Base-by-base conservation (phyloP, 2,329 filamentous ascomycete species). In the Fusarium secorum region DNA sequence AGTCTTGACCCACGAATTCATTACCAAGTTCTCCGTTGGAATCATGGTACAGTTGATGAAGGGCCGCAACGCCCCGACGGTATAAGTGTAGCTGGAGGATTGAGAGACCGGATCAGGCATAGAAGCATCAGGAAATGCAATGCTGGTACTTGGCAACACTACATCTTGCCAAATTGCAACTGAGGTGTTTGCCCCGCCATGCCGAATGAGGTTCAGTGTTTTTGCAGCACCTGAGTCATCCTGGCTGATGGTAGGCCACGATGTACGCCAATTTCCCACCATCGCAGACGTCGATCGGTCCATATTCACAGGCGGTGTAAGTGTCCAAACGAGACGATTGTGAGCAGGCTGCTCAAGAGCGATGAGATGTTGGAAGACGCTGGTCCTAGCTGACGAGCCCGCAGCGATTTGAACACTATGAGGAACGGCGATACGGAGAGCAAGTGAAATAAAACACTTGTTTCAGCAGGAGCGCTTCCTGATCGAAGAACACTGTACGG, bases 71-170 rank as follows among this genome's bases (percentile, higher is more conserved):
- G 22, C 53, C 11, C 30, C 53, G 15, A 56, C 10, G 11, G 4
- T 30, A 3, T 56, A 56, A 11, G 18, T 36, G 28, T 56, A 56
- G 53, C 33, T 45, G 18, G 30, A 26, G 2, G 53, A 28, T 7
- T 44, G 39, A 28, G 13, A 2, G 6, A 3, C 4, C 0, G 18
- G n/a, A 4, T n/a, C 18, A 0, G 3, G 24, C 13, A 15, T n/a
- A 28, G 42, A 28, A n/a, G 9, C 9, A 6, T 15, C 18, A 15
- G 13, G 42, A 26, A 20, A 26, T 28, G 18, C 13, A 28, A 45
- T 0, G 18, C 18, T n/a, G 0, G 4, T n/a, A 15, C 42, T n/a
- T 0, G 42, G 42, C 0, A 45, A 2, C 4, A 45, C 24, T 1
- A 45, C 13, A 4, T 45, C 42, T 1, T 44, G 41, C 41, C 41